Evolutionary conservation across 163 green algal genomes (phyloP).

Genomic region (Scenedesmus sp.): DNA sequence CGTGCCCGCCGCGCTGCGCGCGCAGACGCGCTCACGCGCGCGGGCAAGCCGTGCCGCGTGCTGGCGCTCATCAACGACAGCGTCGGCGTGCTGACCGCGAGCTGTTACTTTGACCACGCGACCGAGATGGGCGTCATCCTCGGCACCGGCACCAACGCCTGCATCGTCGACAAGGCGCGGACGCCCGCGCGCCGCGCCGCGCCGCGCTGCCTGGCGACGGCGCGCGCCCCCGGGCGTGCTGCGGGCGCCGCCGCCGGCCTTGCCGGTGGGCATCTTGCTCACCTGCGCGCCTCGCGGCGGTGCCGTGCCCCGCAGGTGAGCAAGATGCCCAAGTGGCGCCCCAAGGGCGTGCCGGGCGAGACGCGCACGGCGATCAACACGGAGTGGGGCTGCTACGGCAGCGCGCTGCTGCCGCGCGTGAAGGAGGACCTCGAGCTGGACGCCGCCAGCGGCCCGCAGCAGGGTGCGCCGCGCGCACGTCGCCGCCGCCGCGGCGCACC

Average conservation of each 20-base stretch:
- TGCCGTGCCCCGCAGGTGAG: conserved; percentile 18
- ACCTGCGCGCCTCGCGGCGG: too few relatives aligned
- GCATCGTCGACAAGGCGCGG: conserved; percentile 55
- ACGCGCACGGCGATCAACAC: conserved; percentile 77
- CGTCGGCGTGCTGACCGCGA: conserved; percentile 64
- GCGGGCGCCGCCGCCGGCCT: too few relatives aligned
- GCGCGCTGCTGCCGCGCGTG: conserved; percentile 62
- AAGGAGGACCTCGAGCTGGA: conserved; percentile 80
- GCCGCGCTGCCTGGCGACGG: too few relatives aligned
- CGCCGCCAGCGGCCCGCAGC: conserved; percentile 52
- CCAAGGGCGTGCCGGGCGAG: conserved; percentile 13
- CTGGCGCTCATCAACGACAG: conserved; percentile 72
- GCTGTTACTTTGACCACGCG: conserved; percentile 61
- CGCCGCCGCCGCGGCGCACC: too few relatives aligned
- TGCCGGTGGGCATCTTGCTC: too few relatives aligned
- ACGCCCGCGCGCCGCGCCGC: neutral
- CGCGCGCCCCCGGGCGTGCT: too few relatives aligned
- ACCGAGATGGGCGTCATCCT: conserved; percentile 73
- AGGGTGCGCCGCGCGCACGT: conserved; percentile 6
- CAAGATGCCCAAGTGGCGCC: conserved; percentile 59
- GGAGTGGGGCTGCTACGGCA: conserved; percentile 82
- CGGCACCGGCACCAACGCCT: conserved; percentile 78
- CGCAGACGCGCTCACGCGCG: conserved; percentile 51
- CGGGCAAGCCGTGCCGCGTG: conserved; percentile 53
- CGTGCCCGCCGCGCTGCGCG: too few relatives aligned